Conservation (phyloP, 1,284 basidiomycete species). For the Cryptococcus amylolentus region DNA sequence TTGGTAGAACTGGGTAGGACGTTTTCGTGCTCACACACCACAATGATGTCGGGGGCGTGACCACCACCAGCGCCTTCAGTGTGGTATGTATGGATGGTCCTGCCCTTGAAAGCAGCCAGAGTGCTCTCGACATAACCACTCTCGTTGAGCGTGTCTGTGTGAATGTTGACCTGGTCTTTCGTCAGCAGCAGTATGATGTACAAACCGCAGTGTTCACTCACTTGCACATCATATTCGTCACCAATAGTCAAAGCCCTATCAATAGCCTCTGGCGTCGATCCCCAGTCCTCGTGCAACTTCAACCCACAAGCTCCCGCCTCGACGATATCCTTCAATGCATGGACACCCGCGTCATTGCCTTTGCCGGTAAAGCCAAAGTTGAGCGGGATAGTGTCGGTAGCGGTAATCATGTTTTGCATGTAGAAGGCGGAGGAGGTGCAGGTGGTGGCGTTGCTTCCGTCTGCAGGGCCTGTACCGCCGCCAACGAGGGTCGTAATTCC, state of each 20-base stretch:
- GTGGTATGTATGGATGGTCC: conserved; percentile 98
- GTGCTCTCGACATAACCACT: conserved; percentile 72
- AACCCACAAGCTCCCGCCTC: conserved; percentile 83
- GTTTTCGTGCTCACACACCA: conserved; percentile 83
- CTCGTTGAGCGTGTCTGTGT: conserved; percentile 95
- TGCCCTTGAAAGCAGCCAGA: conserved; percentile 80
- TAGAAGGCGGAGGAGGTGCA: conserved; percentile 88
- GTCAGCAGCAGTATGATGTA: not conserved
- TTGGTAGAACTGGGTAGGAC: conserved; percentile 98
- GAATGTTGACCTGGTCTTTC: conserved; percentile 73
- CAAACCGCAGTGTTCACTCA: conserved; percentile 36
- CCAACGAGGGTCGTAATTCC: conserved; percentile 84
- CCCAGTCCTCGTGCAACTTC: conserved; percentile 99
- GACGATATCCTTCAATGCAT: conserved; percentile 72
- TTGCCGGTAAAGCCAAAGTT: conserved; percentile 93
- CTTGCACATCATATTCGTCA: conserved; percentile 93
- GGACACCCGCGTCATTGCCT: conserved; percentile 81
- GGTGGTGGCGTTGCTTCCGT: conserved; percentile 88
- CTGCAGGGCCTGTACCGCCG: conserved; percentile 88
- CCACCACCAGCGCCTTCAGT: conserved; percentile 93
- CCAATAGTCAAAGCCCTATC: conserved; percentile 73
- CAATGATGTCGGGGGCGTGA: conserved; percentile 97
- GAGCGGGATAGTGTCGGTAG: conserved; percentile 82
- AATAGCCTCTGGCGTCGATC: conserved; percentile 83
- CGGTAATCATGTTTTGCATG: conserved; percentile 79